Conservation (phyloP, 306 rosid genomes). For the Dalbergia cochinchinensis region DNA sequence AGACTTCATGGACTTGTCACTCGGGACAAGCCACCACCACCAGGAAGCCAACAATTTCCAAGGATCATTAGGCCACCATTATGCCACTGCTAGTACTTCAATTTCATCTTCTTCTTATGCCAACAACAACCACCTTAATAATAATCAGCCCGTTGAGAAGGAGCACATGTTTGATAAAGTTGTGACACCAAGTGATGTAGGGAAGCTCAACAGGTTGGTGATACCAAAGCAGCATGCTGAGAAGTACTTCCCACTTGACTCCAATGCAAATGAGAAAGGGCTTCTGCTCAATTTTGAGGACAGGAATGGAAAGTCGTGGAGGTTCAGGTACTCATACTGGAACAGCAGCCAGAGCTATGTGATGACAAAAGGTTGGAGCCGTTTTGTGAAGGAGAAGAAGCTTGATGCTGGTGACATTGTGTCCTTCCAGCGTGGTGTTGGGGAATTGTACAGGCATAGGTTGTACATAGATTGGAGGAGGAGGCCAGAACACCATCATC, state of each 20-base stretch:
- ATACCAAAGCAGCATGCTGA: conserved; percentile 90
- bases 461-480: conserved; percentile 82
- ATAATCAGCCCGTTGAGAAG: conserved; percentile 45
- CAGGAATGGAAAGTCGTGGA: conserved; percentile 74
- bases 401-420: conserved; percentile 89
- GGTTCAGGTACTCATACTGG: conserved; percentile 94
- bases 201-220: conserved; percentile 87
- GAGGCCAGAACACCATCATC: conserved; percentile 46
- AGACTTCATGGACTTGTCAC: conserved; percentile 63
- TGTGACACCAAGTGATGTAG: conserved; percentile 92
- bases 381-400: conserved; percentile 88
- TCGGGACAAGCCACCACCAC: conserved; percentile 34
- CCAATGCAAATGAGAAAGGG: conserved; percentile 79
- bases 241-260: conserved; percentile 80
- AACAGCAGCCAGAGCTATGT: conserved; percentile 95
- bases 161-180: conserved; percentile 94
- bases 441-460: conserved; percentile 60
- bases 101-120: too few species aligned
- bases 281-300: conserved; percentile 77
- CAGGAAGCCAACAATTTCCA: conserved; percentile 40
- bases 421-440: conserved; percentile 80
- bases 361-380: conserved; percentile 96
- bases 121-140: neutral
- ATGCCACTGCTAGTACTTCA: neutral
- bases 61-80: neutral